A percentile compares a stretch with the other conserved stretches of the same genome.
Conservation (phyloP, 1,284 basidiomycete species). For the Trametes sp. region DNA sequence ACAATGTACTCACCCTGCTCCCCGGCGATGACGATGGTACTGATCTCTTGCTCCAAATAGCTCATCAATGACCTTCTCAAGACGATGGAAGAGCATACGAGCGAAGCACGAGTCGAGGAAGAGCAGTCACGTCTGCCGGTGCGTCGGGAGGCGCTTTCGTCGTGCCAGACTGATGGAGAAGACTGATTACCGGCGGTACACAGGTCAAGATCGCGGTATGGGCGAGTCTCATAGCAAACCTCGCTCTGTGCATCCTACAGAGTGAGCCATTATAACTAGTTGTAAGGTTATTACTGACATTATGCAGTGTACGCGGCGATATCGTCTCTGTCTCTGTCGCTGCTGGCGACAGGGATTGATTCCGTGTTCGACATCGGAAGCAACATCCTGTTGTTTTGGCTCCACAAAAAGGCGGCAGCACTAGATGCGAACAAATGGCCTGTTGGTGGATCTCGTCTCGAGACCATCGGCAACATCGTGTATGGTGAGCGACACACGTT, state of each 20-base stretch:
- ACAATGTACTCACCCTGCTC: conserved; percentile 59
- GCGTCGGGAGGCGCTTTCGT: conserved; percentile 34
- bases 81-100: conserved; percentile 86
- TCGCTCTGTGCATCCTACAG: conserved; percentile 73
- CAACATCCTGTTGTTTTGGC: conserved; percentile 85
- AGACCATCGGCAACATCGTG: conserved; percentile 91
- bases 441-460: conserved; percentile 88
- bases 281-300: neutral
- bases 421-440: conserved; percentile 91
- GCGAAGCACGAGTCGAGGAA: conserved; percentile 73
- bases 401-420: conserved; percentile 77
- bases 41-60: conserved; percentile 46
- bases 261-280: conserved; percentile 48
- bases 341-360: conserved; percentile 91
- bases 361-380: conserved; percentile 92
- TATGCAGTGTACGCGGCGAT: conserved; percentile 85
- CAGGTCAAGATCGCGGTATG: conserved; percentile 91
- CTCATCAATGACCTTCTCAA: conserved; percentile 88
- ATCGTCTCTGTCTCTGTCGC: conserved; percentile 84
- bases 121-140: conserved; percentile 72
- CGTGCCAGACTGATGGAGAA: conserved; percentile 5
- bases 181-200: neutral
- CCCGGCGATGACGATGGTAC: conserved; percentile 1
- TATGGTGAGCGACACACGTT: conserved; percentile 65
- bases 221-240: conserved; percentile 82